Base-by-base conservation (phyloP, 73 alveolate genomes). In the Tetrahymena malaccensis region DNA sequence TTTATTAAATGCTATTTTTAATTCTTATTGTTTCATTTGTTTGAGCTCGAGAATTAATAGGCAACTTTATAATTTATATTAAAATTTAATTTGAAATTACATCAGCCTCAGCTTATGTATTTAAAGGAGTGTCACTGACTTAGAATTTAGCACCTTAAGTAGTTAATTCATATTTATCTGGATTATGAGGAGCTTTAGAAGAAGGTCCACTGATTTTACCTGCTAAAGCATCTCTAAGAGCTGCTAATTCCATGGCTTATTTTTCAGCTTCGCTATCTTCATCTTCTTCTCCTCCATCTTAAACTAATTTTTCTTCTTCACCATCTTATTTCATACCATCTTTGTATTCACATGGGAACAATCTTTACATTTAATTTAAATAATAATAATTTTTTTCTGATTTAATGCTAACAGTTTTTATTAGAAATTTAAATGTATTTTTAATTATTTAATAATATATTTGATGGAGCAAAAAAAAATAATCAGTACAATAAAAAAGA, bases 91-190 rank as follows among this genome's bases (percentile, higher is more conserved):
- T 0, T 11, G 4, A 19, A 19, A 84, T 84, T 84, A 35, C 43
- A 38, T 85, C 38, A 31, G 38, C 93, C 44, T 85, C 97, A 94
- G 83, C 97, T 95, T 95, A 94, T 50, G 97, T 95, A 93, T 95
- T 95, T 43, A 95, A 93, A 43, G 97, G 97, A 70, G 97, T 95
- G 89, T 95, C 97, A 95, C 97, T 95, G 38, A 95, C 97, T 31
- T 84, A 35, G 55, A 85, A 94, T 37, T 95, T 95, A 17, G 93
- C 89, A 70, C 89, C 94, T 95, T 95, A 57, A 33, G 97, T 95
- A 21, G 97, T 95, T 27, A 95, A 43, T 34, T 95, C 97, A 50
- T 95, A 89, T 50, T 95, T 95, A 85, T 95, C 94, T 17, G 97
- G 97, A 89, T 95, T 95, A 89, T 95, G 97, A 56, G 97, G 97